Base-by-base conservation (phyloP, 176 grass and related monocot genomes). In the Thinopyrum elongatum region DNA sequence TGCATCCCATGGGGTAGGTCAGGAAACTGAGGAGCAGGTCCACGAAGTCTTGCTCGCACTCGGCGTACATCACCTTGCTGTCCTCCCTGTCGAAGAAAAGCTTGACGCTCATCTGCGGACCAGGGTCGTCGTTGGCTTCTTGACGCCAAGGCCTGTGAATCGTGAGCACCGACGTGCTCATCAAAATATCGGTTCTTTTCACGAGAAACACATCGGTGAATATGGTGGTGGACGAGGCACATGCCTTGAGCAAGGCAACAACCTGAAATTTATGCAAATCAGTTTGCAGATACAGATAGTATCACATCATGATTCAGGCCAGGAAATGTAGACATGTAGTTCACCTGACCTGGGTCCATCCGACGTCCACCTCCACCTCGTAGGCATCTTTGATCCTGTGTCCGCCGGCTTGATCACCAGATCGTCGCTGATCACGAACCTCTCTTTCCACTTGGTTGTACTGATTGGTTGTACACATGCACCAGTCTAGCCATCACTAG, bases 401-500 rank as follows among this genome's bases (percentile, higher is more conserved):
- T 13, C 9, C 19, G 35, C 35, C 10, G 21, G 69, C 10, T 71
- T 41, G 21, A 71, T 25, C 35, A 71, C 69, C 69, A 36, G n/a
- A 10, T 41, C 35, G 5, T 71, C 69, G 11, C 69, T 41, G 69
- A 71, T 71, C 10, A 71, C 69, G n/a, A 71, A 71, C 4, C 35
- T 11, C 38, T 41, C 35, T 71, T 71, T 71, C 69, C 69, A 71
- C 9, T 71, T 71, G 35, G 31, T 23, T 22, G 35, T 25, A 10
- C 0, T 41, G 69, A 25, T 71, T 41, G 3, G 69, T 25, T 38
- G 69, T 71, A 71, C 10, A 41, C 69, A 25, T 41, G 35, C 35
- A 71, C 34, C 69, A 71, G 11, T 11, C 69, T 71, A 71, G 69
- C 69, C 69, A n/a, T n/a, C n/a, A n/a, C n/a, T n/a, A n/a, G n/a